Base-by-base conservation (phyloP, 1,284 basidiomycete genomes). In the Pterula multifida region DNA sequence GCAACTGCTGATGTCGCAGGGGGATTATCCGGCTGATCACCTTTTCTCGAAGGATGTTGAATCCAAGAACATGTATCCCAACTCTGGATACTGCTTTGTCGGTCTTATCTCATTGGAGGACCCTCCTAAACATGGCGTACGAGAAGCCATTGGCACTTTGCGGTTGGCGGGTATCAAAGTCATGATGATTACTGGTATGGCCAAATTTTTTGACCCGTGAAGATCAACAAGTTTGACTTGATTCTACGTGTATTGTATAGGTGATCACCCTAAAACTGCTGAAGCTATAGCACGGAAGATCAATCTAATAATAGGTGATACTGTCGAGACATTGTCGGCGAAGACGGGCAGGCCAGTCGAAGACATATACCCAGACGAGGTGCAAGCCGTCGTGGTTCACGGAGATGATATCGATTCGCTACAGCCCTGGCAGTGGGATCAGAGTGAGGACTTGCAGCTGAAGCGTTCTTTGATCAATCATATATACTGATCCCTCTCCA, bases 251-350 rank as follows among this genome's bases (percentile, higher is more conserved):
- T 15, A 15, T 32, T 32, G 15, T 32, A 15, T 32, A 32, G 28
- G 28, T 15, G 79, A 81, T 58, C 79, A 81, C 59, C 79, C 79
- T 1, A 80, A 81, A 63, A 83, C 81, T 0, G 79, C 79, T 0
- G 78, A 80, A 59, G 79, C 81, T 3, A 81, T 83, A 54, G 80
- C 79, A 3, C 70, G 79, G 53, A 81, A 82, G 65, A 81, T 83
- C 59, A 82, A 81, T 56, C 63, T 73, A 21, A 45, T 46, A 13
- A 11, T 51, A 35, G 35, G 24, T 44, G 25, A 45, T 24, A 26
- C 32, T 32, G 26, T 45, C 28, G 39, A 28, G 25, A 47, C 23
- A 17, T 32, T 24, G 2, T 58, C 63, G 45, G 63, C 79, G 66
- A 76, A 78, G 47, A 76, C 78, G 12, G 80, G 85, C 55, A 63